Percentiles rank a stretch among this genome's conserved stretches.
Evolutionary conservation across 148 eudicot genomes (phyloP).

Genomic region (Amaranthus hypochondriacus): DNA sequence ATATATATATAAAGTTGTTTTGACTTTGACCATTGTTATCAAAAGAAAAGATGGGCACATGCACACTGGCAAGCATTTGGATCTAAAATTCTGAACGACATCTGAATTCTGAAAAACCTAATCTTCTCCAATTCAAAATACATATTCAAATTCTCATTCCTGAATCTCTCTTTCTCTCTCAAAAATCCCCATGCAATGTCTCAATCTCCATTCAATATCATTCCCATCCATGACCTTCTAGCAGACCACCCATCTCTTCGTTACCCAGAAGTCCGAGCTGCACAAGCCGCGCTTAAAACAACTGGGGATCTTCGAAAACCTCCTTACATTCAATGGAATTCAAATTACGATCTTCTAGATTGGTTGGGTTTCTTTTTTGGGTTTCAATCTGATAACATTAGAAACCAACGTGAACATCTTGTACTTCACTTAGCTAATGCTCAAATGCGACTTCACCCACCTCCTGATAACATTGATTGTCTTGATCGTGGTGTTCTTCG

Average conservation of each 20-base stretch:
- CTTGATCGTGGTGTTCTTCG: conserved; percentile 61
- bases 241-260: conserved; percentile 94
- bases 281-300: conserved; percentile 69
- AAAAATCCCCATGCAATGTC: background rate
- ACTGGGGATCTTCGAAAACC: conserved; percentile 79
- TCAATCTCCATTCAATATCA: conserved; percentile 52
- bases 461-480: conserved; percentile 60
- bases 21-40: no score
- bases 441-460: conserved; percentile 80
- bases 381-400: conserved; percentile 70
- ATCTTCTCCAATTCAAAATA: no score
- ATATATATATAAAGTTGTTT: no score
- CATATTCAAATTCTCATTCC: no score
- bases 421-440: conserved; percentile 78
- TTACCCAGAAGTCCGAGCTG: conserved; percentile 87
- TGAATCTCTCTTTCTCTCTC: no score
- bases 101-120: no score
- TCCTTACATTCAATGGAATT: conserved; percentile 51
- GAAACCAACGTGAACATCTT: conserved; percentile 80
- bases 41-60: no score
- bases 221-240: conserved; percentile 85
- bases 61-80: no score
- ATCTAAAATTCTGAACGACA: no score
- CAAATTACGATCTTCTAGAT: conserved; percentile 69
- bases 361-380: conserved; percentile 90